Conservation (phyloP, 2,329 filamentous ascomycete genomes). For the Pochonia chlamydosporia region DNA sequence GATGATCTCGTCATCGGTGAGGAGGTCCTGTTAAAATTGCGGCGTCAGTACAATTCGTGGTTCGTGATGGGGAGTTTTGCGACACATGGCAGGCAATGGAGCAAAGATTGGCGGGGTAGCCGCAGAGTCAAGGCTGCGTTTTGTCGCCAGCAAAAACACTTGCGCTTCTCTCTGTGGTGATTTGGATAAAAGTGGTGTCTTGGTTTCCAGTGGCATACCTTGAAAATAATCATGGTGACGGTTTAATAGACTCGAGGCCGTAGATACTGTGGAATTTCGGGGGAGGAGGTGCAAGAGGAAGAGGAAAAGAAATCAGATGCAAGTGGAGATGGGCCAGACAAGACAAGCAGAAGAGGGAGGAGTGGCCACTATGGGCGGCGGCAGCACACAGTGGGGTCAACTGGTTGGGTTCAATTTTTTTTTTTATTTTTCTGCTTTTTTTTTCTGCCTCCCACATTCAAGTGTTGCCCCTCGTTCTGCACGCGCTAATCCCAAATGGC, state of each 20-base stretch:
- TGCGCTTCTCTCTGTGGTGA: no score
- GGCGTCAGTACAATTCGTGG: conserved; percentile 18
- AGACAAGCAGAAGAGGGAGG: not conserved
- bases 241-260: conserved; percentile 17
- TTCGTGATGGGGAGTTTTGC: conserved; percentile 1
- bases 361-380: conserved; percentile 1
- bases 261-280: conserved; percentile 12
- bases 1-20: conserved; percentile 92
- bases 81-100: not conserved
- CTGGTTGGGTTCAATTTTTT: not conserved
- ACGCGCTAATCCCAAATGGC: no score
- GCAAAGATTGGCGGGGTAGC: not conserved
- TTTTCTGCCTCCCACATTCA: no score
- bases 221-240: conserved; percentile 70
- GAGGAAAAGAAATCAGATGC: not conserved
- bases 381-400: no score
- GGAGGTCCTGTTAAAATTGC: conserved; percentile 61
- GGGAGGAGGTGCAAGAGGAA: conserved; percentile 10
- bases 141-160: not conserved
- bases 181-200: no score
- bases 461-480: no score
- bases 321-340: not conserved
- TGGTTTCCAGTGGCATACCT: conserved; percentile 37
- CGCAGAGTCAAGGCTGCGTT: not conserved
- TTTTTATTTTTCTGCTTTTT: no score